phyloP scores from a whole-genome alignment of 371 early-diverging fungal genomes.

The Apophysomyces elegans region DNA sequence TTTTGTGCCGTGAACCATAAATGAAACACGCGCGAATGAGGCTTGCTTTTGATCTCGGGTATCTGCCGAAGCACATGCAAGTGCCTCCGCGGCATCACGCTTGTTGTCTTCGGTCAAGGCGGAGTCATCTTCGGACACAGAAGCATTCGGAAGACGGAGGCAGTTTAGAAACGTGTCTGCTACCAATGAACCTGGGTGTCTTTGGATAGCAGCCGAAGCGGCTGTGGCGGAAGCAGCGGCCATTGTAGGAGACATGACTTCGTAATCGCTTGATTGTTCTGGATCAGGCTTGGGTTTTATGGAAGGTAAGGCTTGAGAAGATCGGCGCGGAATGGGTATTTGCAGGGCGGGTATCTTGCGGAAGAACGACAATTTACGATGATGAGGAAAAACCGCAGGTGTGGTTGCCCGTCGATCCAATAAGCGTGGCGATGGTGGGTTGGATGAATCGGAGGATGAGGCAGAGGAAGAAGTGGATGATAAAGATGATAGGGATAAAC shows the following conservation, averaged over 20 bases:
- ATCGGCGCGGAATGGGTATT: constrained; percentile 32
- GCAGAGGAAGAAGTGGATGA: constrained; percentile 20
- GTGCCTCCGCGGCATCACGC: constrained; percentile 13
- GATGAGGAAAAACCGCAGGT: constrained; percentile 2
- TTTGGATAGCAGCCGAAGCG: constrained; percentile 30
- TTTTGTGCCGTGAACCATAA: constrained; percentile 11
- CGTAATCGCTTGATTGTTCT: neutral
- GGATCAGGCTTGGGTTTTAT: constrained; percentile 17
- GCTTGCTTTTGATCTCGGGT: constrained; percentile 11
- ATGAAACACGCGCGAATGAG: constrained; percentile 14
- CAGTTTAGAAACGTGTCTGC: constrained; percentile 39
- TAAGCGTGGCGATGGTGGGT: constrained; percentile 17
- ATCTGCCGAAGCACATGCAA: constrained; percentile 12
- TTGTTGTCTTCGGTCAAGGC: constrained; percentile 10
- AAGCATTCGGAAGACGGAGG: constrained; percentile 18
- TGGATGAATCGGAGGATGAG: constrained; percentile 24
- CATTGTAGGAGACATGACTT: constrained; percentile 36
- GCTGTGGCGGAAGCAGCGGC: constrained; percentile 36
- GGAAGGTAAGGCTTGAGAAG: constrained; percentile 16
- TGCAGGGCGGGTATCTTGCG: constrained; percentile 28
- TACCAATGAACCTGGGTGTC: constrained; percentile 39
- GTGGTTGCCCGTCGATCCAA: constrained; percentile 12
- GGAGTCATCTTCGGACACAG: constrained; percentile 12
- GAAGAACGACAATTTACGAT: constrained; percentile 8
- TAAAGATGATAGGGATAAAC: constrained; percentile 10